These are phyloP conservation scores for Stereocaulon alpinum DNA, from an alignment of 495 filamentous ascomycete genomes.

Conservation along the genomic window DNA sequence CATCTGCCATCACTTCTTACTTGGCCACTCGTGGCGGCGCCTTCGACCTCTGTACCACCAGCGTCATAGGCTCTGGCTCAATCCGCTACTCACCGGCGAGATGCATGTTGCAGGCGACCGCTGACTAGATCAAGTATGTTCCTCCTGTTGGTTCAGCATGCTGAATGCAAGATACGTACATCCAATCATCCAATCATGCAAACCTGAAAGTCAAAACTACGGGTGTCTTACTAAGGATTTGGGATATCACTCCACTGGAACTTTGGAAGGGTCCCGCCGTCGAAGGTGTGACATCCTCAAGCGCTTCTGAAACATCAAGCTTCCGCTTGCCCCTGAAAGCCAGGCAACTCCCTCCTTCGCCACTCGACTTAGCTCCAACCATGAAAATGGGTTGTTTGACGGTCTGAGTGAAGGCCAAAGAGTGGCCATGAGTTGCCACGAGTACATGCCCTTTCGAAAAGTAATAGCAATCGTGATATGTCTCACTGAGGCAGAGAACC, in stretches of 20 bases:
- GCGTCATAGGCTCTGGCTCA: not conserved
- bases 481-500: not conserved
- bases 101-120: not conserved
- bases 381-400: not conserved
- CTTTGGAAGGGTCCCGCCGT: not conserved
- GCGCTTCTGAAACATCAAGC: constrained; percentile 5
- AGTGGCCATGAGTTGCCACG: not conserved
- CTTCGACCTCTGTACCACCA: not conserved
- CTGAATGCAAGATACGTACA: not conserved
- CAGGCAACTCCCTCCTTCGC: not conserved
- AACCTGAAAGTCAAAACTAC: not conserved
- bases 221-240: not conserved
- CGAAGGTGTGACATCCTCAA: constrained; percentile 1
- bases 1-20: not conserved
- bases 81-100: not conserved
- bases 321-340: not conserved
- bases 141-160: not conserved
- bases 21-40: not conserved
- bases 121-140: not conserved
- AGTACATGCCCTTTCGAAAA: not conserved
- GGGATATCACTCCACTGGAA: not conserved
- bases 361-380: not conserved
- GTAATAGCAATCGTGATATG: not conserved
- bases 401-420: not conserved
- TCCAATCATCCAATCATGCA: not conserved